Evolutionary conservation across 345 rosid genomes (phyloP).

Genomic region (Citrus sp.): DNA sequence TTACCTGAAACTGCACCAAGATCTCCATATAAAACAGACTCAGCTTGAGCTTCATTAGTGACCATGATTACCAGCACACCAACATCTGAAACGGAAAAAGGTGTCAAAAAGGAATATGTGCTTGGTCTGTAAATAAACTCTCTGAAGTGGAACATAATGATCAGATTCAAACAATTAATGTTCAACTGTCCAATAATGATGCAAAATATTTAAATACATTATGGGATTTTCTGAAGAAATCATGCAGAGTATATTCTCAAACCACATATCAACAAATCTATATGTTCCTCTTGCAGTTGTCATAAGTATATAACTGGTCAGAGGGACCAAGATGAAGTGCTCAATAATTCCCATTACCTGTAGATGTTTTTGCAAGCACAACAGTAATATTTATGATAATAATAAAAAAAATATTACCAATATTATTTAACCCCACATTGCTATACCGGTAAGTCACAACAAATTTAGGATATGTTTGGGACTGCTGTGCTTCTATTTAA

Average conservation of each 20-base stretch:
- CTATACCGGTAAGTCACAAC: not conserved
- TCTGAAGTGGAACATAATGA: not conserved
- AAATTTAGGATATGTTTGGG: not conserved
- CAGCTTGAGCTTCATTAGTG: slow-evolving; percentile 89
- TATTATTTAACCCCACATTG: not conserved
- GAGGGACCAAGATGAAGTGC: not conserved
- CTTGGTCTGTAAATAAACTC: not conserved
- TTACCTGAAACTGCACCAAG: slow-evolving; percentile 83
- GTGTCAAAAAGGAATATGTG: slow-evolving; percentile 4
- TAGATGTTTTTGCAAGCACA: not conserved
- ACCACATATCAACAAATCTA: not conserved
- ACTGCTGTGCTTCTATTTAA: not conserved
- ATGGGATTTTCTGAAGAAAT: not conserved
- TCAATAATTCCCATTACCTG: not conserved
- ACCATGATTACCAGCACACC: slow-evolving; percentile 92
- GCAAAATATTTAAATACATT: not conserved
- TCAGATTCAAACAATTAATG: not conserved
- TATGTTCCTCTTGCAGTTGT: not conserved
- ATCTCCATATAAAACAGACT: slow-evolving; percentile 72
- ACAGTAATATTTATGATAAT: not conserved
- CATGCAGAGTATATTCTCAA: not conserved
- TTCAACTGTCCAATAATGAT: not conserved
- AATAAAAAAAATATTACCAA: not conserved
- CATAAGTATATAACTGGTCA: slow-evolving; percentile 3
- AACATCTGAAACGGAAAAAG: slow-evolving; percentile 48